Percentiles rank a stretch among this genome's conserved stretches.
Conservation (phyloP, 768 basidiomycete species). For the Cyclocybe aegerita region DNA sequence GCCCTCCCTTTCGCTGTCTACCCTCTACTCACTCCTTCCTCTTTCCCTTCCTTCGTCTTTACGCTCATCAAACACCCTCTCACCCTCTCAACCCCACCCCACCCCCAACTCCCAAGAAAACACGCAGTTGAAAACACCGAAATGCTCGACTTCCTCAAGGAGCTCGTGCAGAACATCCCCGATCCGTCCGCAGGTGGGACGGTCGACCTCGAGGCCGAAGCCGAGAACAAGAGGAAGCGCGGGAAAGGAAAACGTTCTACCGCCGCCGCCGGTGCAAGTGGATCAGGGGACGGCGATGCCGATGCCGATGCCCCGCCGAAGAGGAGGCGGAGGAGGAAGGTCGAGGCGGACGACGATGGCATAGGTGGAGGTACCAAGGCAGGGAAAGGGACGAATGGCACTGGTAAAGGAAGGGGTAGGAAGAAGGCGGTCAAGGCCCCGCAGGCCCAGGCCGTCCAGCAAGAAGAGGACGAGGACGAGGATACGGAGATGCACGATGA, state of each 20-base stretch:
- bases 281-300: constrained; percentile 69
- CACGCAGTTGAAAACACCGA: constrained; percentile 86
- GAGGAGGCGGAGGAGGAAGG: constrained; percentile 57
- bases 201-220: constrained; percentile 66
- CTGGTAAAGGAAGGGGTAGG: constrained; percentile 47
- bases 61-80: background rate
- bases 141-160: constrained; percentile 94
- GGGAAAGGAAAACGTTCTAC: constrained; percentile 93
- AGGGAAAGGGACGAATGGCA: constrained; percentile 21
- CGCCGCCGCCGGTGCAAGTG: constrained; percentile 86
- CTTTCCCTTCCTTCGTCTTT: too few species aligned
- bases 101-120: constrained; percentile 55
- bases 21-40: too few species aligned
- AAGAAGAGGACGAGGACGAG: constrained; percentile 13
- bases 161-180: constrained; percentile 82
- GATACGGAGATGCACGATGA: constrained; percentile 29
- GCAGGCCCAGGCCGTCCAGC: too few species aligned
- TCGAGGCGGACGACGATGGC: constrained; percentile 28
- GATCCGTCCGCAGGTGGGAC: constrained; percentile 87
- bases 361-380: constrained; percentile 22
- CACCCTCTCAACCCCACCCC: background rate
- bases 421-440: constrained; percentile 45
- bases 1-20: background rate
- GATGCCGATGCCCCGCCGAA: constrained; percentile 57
- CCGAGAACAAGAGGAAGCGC: constrained; percentile 64